These are phyloP conservation scores for Boletus rex-veris DNA, from an alignment of 768 basidiomycete genomes.

Conservation along the genomic window DNA sequence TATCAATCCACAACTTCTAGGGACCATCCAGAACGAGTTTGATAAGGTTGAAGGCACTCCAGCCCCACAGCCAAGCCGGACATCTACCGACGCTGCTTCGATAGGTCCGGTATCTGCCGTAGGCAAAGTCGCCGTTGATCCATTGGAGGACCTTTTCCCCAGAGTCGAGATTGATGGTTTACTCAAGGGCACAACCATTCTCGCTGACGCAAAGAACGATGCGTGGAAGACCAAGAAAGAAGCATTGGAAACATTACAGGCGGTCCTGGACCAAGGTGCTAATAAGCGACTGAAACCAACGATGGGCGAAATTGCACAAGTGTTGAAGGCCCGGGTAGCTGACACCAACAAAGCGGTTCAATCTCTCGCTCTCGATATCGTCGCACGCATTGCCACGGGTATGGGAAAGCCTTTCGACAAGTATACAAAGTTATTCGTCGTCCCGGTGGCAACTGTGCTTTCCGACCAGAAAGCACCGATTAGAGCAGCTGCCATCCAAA, in stretches of 20 bases:
- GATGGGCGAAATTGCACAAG: slow-evolving; percentile 90
- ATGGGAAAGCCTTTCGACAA: slow-evolving; percentile 98
- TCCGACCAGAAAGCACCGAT: slow-evolving; percentile 91
- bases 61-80: slow-evolving; percentile 74
- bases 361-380: slow-evolving; percentile 81
- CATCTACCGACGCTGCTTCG: slow-evolving; percentile 69
- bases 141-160: slow-evolving; percentile 92
- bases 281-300: slow-evolving; percentile 90
- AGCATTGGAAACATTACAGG: slow-evolving; percentile 80
- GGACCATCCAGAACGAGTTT: slow-evolving; percentile 88
- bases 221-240: slow-evolving; percentile 98
- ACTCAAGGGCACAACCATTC: slow-evolving; percentile 76
- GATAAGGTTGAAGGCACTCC: slow-evolving; percentile 82
- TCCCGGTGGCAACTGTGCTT: slow-evolving; percentile 78
- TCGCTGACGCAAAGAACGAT: slow-evolving; percentile 84
- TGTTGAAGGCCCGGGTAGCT: slow-evolving; percentile 81
- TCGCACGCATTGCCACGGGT: slow-evolving; percentile 83
- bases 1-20: slow-evolving; percentile 87
- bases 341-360: slow-evolving; percentile 97
- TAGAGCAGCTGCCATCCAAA: slow-evolving; percentile 70
- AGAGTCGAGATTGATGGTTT: slow-evolving; percentile 89
- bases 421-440: slow-evolving; percentile 69
- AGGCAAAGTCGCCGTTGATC: slow-evolving; percentile 47
- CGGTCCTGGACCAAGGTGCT: slow-evolving; percentile 80
- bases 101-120: slow-evolving; percentile 42